Conservation (phyloP, 345 rosid genomes). For the Lepidium sativum region DNA sequence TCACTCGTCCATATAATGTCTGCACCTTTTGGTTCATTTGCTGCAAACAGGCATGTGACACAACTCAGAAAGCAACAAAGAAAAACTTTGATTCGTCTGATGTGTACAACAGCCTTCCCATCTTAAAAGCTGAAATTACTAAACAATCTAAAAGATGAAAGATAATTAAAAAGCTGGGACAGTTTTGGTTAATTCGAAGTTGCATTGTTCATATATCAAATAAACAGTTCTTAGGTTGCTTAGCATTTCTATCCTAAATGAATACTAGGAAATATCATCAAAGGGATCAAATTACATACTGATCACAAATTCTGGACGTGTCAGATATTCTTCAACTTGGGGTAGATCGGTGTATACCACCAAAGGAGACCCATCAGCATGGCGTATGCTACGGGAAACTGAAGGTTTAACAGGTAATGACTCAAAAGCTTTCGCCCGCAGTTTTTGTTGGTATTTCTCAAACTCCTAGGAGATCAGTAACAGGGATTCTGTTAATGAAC, state of each 20-base stretch:
- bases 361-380: constrained; percentile 41
- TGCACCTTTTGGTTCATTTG: constrained; percentile 69
- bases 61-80: constrained; percentile 4
- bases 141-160: not conserved
- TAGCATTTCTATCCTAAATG: not conserved
- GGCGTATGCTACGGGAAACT: constrained; percentile 28
- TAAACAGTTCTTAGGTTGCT: not conserved
- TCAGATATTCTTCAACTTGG: constrained; percentile 74
- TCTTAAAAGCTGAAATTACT: not conserved
- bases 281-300: constrained; percentile 43
- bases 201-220: not conserved
- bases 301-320: constrained; percentile 68
- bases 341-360: constrained; percentile 84
- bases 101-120: not conserved
- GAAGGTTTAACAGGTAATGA: constrained; percentile 31
- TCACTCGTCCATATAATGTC: constrained; percentile 86
- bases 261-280: constrained; percentile 5
- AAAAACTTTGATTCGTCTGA: not conserved
- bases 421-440: constrained; percentile 33
- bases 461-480: constrained; percentile 46
- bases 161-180: not conserved
- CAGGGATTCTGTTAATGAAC: constrained; percentile 5
- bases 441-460: constrained; percentile 44
- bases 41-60: constrained; percentile 30
- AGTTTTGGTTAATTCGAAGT: not conserved